Evolutionary conservation across 169 alveolate species (phyloP), one percentile per base, ranked within the genome.

Genomic region (Eimeria praecox): DNA sequence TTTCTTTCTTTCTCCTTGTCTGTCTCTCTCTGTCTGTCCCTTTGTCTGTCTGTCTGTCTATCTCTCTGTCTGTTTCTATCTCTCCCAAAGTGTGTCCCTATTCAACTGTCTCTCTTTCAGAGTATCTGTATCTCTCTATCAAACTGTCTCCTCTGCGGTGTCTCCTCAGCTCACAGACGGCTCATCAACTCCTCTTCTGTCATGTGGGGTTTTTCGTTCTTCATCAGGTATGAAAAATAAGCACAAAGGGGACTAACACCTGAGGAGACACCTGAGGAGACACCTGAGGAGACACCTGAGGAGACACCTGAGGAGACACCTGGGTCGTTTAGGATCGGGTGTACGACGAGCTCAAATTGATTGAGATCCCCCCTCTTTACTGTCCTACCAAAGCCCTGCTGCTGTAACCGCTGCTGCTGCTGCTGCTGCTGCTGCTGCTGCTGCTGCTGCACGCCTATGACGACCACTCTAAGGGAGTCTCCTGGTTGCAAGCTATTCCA

Each of bases 361-460:
- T 16, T 44, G 33, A 73, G 12, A 35, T 38, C 49, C 86, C 54
- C 56, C 35, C 86, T 30, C 33, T 24, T 38, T 20, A 16, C 2
- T 33, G 30, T 38, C 52, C 42, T 38, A 4, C 86, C 86, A 2
- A 75, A 75, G 56, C 86, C 62, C 69, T 59, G 69, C 20, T 59
- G n/a, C 69, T 59, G 69, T 59, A 18, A n/a, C 69, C 69, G 20
- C 69, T 59, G 62, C 69, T 59, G 62, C 10, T 12, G 83, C 49
- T 33, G 44, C 64, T 42, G 66, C 64, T 16, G 89, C 69, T 80
- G 89, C 62, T 80, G 73, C 71, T 82, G 73, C 14, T 27, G 52
- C 69, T 82, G 71, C 90, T n/a, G 90, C 71, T 82, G 90, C 73
- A 82, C 46, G 71, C 90, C 90, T 30, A 82, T 33, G 49, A 82